Base-by-base conservation (phyloP, 148 eudicot genomes). In the Cornus florida region DNA sequence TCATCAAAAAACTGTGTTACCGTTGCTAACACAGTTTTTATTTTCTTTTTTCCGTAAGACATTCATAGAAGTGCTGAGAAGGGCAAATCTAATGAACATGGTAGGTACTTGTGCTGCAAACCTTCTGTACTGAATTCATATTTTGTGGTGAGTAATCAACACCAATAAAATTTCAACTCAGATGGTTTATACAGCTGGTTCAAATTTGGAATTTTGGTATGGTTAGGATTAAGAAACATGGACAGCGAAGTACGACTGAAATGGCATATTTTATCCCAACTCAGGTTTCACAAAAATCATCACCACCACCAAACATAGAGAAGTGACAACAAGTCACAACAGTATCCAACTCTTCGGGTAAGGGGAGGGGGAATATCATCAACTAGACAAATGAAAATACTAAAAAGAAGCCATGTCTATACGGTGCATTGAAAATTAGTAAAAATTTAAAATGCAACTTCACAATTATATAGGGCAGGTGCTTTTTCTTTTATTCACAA, bases 401-500 rank as follows among this genome's bases (percentile, higher is more conserved):
- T 6, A 43, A 43, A 43, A 9, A 10, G 3, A 71, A 1, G 3
- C n/a, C 22, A 0, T 7, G 35, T 19, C 38, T 10, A 11, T 35
- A 10, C 7, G 16, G 72, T 69, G 72, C 46, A 35, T 13, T 41
- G 33, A 68, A 69, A 19, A 33, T 16, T 68, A 35, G 32, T 31
- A 35, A 20, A 19, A 0, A 69, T 10, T 9, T 67, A 12, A 67
- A 33, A 31, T 67, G 70, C 17, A 67, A 39, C 32, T 10, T 28
- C 32, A 67, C 28, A 67, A 19, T 67, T 67, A 11, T 67, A 16
- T 10, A 33, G 19, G 28, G 22, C 22, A 60, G 28, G 31, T 39
- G 41, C 19, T 2, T 74, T 39, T 69, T 8, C 23, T 24, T 75
- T n/a, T 39, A 11, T 75, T 65, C 70, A 76, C 60, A 76, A 66